These are phyloP conservation scores for Tetrahymena borealis DNA, from an alignment of 73 alveolate species.

Conservation along the genomic window DNA sequence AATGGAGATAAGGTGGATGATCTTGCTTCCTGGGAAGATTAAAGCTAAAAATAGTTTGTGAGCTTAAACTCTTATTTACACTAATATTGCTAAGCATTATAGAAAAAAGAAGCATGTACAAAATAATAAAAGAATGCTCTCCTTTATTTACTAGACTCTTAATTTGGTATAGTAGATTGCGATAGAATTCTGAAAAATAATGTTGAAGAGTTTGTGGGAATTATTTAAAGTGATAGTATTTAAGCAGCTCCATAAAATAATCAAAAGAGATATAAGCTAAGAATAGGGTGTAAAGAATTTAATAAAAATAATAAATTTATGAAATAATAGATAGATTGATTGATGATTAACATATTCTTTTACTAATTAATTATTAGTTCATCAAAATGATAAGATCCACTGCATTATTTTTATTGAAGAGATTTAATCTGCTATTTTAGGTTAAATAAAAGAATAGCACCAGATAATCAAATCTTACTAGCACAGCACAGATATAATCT, in stretches of 20 bases:
- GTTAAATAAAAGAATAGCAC: background rate
- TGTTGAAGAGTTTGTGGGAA: background rate
- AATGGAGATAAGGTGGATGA: too few species aligned
- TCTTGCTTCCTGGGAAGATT: background rate
- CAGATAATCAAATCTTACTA: background rate
- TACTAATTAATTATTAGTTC: background rate
- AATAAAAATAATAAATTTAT: too few species aligned
- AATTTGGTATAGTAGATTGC: background rate
- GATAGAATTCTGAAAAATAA: background rate
- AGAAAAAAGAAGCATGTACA: background rate
- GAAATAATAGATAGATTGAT: too few species aligned
- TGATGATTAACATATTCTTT: too few species aligned
- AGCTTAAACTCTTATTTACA: background rate
- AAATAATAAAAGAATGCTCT: background rate
- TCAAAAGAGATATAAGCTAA: background rate
- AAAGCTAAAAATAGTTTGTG: background rate
- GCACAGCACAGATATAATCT: background rate
- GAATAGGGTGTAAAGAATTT: background rate
- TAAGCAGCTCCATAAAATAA: background rate
- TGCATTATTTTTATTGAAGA: background rate
- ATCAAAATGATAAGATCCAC: background rate
- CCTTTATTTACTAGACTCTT: background rate
- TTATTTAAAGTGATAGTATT: background rate
- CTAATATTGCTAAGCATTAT: background rate
- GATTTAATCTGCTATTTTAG: background rate